Evolutionary conservation across 2,329 filamentous ascomycete species (phyloP), one percentile per base, ranked within the genome.

Genomic region (Penicillium expansum): DNA sequence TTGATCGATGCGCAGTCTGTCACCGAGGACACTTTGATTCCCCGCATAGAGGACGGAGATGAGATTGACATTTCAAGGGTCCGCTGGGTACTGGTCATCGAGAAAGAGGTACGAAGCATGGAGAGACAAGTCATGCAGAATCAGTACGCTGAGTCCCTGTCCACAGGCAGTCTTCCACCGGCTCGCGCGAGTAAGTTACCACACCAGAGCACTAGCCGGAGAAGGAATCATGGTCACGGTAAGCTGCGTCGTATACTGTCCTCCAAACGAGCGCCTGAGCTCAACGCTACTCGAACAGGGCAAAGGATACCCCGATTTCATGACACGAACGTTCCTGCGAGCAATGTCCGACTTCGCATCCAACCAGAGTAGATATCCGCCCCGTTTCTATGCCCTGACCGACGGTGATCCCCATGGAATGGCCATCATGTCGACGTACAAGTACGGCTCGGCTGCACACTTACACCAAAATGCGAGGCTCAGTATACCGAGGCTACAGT

Each of bases 331-430:
- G 2, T 82, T 87, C 60, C 68, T 86, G 32, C 79, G 76, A 33
- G 71, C 72, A 27, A 63, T 84, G 24, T 73, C 72, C 52, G 72
- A 69, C 6, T 74, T n/a, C 59, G 57, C 22, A 69, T 69, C 53
- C 27, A 56, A 41, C 22, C 55, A 32, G 52, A 63, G 5, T 62
- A 41, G 16, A 24, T 71, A 8, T 73, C 45, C 30, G 5, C 59
- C 77, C 14, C 76, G 74, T 9, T 78, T 85, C 50, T 82, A 80
- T 58, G 80, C 77, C 2, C 74, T 88, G 2, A 78, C 84, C 22
- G 85, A 88, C 61, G 79, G 78, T 48, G 85, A 88, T 64, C 85
- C 85, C 0, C 83, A 88, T 63, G 85, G 85, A 2, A 76, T 88
- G 57, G 79, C 79, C 11, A 87, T 88, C 49, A 75, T 86, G 68